phyloP scores from a whole-genome alignment of 2,329 filamentous ascomycete species.

The Sporothrix brunneoviolacea region DNA sequence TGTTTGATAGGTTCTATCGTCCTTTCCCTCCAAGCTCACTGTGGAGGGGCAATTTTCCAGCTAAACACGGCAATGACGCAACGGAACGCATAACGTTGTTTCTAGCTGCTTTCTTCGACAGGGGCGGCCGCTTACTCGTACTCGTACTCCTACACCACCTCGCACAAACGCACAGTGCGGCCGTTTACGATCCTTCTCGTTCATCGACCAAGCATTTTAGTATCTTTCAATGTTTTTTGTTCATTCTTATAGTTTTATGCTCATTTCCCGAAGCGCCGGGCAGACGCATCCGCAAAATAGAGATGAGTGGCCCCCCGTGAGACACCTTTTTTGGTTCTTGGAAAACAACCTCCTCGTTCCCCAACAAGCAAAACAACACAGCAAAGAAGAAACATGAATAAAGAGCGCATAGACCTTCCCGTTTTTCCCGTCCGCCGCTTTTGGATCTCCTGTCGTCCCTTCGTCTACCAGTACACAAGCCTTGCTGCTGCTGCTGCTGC shows the following conservation, averaged over 20 bases:
- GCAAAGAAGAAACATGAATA: conserved; percentile 12
- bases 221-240: conserved; percentile 11
- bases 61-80: conserved; percentile 11
- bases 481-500: conserved; percentile 2
- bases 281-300: neutral
- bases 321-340: conserved; percentile 5
- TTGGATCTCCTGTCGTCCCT: conserved; percentile 3
- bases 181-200: no score
- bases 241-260: neutral
- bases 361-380: conserved; percentile 8
- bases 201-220: neutral
- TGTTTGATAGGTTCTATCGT: neutral
- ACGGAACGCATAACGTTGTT: conserved; percentile 4
- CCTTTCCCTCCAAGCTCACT: neutral
- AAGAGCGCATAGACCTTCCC: conserved; percentile 12
- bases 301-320: neutral
- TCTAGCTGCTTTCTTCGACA: no score
- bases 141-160: no score
- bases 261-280: neutral
- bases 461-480: conserved; percentile 31
- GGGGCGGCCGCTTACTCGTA: no score
- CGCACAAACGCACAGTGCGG: no score
- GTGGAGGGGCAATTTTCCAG: conserved; percentile 7
- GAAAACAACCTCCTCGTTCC: neutral
- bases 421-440: conserved; percentile 8